A percentile compares a stretch with the other conserved stretches of the same genome.
Evolutionary conservation across 495 filamentous ascomycete species (phyloP).

Genomic region (Lindgomyces ingoldianus): DNA sequence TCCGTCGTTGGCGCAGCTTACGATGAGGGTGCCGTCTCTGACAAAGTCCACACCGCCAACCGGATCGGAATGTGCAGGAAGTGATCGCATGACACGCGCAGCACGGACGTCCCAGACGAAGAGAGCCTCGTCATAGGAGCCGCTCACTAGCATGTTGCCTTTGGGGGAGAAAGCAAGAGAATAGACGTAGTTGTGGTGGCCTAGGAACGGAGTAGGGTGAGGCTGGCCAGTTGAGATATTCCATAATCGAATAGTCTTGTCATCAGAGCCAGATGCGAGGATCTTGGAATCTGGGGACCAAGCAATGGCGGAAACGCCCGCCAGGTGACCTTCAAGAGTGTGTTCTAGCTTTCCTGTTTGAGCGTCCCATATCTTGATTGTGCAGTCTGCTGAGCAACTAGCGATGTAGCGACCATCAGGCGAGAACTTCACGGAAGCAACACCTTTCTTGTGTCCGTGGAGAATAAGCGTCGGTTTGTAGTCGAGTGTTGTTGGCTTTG

Average conservation of each 20-base stretch:
- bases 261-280: constrained; percentile 88
- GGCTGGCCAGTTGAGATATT: constrained; percentile 74
- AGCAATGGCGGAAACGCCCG: constrained; percentile 83
- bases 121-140: constrained; percentile 95
- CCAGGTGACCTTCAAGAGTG: constrained; percentile 89
- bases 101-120: constrained; percentile 94
- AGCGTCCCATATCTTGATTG: constrained; percentile 88
- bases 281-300: constrained; percentile 87
- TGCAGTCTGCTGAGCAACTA: constrained; percentile 72
- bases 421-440: constrained; percentile 87
- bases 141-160: constrained; percentile 92
- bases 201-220: constrained; percentile 65
- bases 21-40: constrained; percentile 86
- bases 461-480: constrained; percentile 67
- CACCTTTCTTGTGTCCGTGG: constrained; percentile 71
- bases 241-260: constrained; percentile 95
- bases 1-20: constrained; percentile 85
- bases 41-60: constrained; percentile 93
- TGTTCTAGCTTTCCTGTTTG: constrained; percentile 73
- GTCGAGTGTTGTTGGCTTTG: constrained; percentile 53
- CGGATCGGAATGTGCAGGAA: constrained; percentile 93
- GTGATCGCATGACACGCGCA: constrained; percentile 77
- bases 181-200: constrained; percentile 96
- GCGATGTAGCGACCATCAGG: constrained; percentile 89
- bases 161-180: constrained; percentile 91